Evolutionary conservation across 2,329 filamentous ascomycete genomes (phyloP), one percentile per base, ranked within the genome.

Genomic region (Neurospora sp.): DNA sequence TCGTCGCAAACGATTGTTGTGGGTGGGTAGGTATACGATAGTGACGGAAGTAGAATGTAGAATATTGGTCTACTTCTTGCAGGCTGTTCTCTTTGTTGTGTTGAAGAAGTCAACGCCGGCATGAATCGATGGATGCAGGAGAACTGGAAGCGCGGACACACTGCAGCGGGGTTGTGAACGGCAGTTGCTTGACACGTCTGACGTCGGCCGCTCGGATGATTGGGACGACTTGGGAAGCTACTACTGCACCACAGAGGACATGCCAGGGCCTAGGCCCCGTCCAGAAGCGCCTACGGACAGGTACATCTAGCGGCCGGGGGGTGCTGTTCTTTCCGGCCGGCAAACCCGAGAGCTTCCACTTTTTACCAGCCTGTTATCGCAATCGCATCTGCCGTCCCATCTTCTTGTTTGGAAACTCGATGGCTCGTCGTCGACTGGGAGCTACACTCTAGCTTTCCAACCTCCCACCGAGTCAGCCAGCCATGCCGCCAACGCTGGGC

Each of bases 401-500:
- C 52, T 36, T 33, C 23, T 33, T 28, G 19, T 52, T 58, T 42
- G 28, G 68, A 38, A 28, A 42, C 28, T 69, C 10, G 33, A 11
- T 38, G 67, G 68, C 70, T 70, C 66, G 66, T 46, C 33, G 17
- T 66, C 62, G 33, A 62, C 19, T 17, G 52, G 52, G 52, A 46
- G 66, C 62, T 58, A 33, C 40, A 19, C 19, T 62, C 23, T 62
- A 62, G 52, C 52, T 62, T 36, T 17, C 52, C 52, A 62, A 62
- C 13, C 28, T 62, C 28, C 15, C 52, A 62, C 52, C 52, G 15
- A 17, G 23, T 62, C 28, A 62, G 17, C 69, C 42, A 70, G 68
- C 72, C 70, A 80, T 80, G 79, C 73, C 78, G 71, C 76, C 76
- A 72, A 75, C 76, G 73, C 72, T 78, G 69, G 74, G 75, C 69